Base-by-base conservation (phyloP, 1,139 yeast species). In the Zygosaccharomyces sapae region DNA sequence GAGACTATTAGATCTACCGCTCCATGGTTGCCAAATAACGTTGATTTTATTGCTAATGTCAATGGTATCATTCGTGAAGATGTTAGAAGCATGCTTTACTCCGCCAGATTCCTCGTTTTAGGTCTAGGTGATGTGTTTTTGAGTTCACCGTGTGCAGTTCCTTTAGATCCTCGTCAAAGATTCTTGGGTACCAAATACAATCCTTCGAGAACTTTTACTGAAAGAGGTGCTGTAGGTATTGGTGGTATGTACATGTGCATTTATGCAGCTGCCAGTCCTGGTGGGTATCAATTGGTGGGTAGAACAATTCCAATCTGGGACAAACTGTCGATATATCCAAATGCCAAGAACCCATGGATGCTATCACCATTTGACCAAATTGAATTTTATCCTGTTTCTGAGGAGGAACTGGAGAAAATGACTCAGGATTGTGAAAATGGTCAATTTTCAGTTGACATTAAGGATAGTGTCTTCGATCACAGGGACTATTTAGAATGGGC, bases 171-270 rank as follows among this genome's bases (percentile, higher is more conserved):
- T 49, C 83, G 97, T 62, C 97, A 90, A 59, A 79, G 97, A 63
- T 76, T 88, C 52, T 72, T 90, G 51, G 97, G 97, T 45, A 79
- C 96, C 34, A 92, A 92, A 70, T 92, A 92, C 70, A 92, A 92
- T 62, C 98, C 98, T 25, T 86, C 96, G 13, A 81, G 98, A 74
- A 88, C 97, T 1, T 88, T 76, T 71, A 92, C 98, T 3, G 96
- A 97, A 38, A 87, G 88, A 63, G 98, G 97, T 57, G 86, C 94
- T 33, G 97, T 92, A 55, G 98, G 98, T 62, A 83, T 92, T 65
- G 98, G 97, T 56, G 97, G 97, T 58, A 88, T 84, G 83, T 92
- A 89, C 74, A 89, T 90, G 97, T 90, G 97, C 73, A 90, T 92
- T 58, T 92, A 92, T 70, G 89, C 97, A 39, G 89, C 90, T 92